Base-by-base conservation (phyloP, 768 basidiomycete species). In the Lanmaoa pseudosensibilis region DNA sequence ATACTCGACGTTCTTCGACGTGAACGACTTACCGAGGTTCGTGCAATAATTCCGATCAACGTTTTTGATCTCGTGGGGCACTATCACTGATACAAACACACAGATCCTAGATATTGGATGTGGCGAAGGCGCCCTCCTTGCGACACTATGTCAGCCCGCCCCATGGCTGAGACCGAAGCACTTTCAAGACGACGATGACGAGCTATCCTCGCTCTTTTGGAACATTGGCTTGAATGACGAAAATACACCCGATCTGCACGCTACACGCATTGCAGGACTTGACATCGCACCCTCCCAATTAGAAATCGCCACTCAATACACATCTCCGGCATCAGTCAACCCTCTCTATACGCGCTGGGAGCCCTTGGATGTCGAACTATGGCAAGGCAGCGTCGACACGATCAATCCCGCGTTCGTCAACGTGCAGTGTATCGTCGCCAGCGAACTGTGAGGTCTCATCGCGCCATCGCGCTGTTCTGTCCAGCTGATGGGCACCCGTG, bases 31-130 rank as follows among this genome's bases (percentile, higher is more conserved):
- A 74, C 79, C 12, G 75, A 80, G 68, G 87, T 85, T 58, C 50
- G 77, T 66, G 5, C 34, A 30, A 33, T 18, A 18, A 39, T 18
- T 16, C n/a, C 3, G 16, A 46, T 0, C 15, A 13, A 5, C 15
- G 15, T 2, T 27, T 13, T 21, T 5, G 30, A 19, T 51, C 32
- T 33, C 32, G 33, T 36, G 7, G 18, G 12, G 5, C 3, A 23
- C 27, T 30, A 57, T 32, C 34, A 49, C 44, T 47, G 49, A 58
- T 45, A 44, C 49, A 27, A 50, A 30, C 23, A 12, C 25, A 21
- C 55, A 92, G 90, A 78, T 94, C 8, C 75, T 93, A 46, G 92
- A 95, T 63, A 76, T 92, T 27, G 92, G 92, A 5, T 95, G 92
- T 62, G 92, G 92, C 39, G 85, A 90, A 70, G 92, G 92, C 21